A percentile compares a stretch with the other conserved stretches of the same genome.
phyloP scores from a whole-genome alignment of 352 stramenopile species.

The Pythium brassicae region DNA sequence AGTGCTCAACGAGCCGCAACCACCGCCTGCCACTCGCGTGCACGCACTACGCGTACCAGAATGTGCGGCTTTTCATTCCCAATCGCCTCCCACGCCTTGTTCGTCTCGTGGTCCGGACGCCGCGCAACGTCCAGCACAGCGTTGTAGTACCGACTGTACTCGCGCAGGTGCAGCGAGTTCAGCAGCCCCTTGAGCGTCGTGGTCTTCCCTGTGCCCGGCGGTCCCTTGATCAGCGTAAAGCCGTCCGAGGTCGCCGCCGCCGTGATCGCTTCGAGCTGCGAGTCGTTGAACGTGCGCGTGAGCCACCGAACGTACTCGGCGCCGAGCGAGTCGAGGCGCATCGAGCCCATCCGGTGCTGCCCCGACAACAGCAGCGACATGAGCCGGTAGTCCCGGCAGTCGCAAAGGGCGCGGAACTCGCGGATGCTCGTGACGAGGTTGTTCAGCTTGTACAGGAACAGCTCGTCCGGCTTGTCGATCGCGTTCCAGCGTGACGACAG shows the following conservation, averaged over 20 bases:
- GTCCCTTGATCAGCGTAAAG: constrained; percentile 91
- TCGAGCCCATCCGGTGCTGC: constrained; percentile 59
- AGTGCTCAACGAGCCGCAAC: not conserved
- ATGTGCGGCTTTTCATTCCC: constrained; percentile 92
- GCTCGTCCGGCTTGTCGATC: constrained; percentile 42
- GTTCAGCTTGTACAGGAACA: constrained; percentile 82
- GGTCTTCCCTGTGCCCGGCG: constrained; percentile 89
- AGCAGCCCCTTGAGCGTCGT: constrained; percentile 90
- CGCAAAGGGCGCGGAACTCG: constrained; percentile 82
- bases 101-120: constrained; percentile 76
- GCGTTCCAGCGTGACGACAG: constrained; percentile 44
- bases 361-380: constrained; percentile 77
- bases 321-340: constrained; percentile 78
- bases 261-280: constrained; percentile 87
- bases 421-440: constrained; percentile 87
- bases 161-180: constrained; percentile 89
- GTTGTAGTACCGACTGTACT: constrained; percentile 93
- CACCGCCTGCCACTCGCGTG: not conserved
- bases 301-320: constrained; percentile 82
- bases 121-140: constrained; percentile 78
- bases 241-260: constrained; percentile 82
- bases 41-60: constrained; percentile 37
- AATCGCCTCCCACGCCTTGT: constrained; percentile 74
- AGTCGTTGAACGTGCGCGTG: constrained; percentile 81
- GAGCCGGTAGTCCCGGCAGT: constrained; percentile 72